Evolutionary conservation across 495 filamentous ascomycete species (phyloP).

Genomic region (Parathielavia hyrcaniae): DNA sequence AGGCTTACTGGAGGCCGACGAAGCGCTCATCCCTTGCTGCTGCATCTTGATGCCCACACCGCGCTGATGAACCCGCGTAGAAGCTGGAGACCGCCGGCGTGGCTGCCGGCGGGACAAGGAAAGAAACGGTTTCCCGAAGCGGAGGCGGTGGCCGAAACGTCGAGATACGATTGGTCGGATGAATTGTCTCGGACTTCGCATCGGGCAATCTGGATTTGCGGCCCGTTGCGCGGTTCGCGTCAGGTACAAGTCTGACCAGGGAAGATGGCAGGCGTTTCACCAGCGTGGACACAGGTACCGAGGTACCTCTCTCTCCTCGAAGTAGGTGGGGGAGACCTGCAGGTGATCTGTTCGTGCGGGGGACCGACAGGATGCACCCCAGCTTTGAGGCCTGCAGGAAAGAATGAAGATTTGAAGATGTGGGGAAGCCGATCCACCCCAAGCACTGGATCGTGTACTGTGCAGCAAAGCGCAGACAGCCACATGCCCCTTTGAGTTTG

Average conservation of each 20-base stretch:
- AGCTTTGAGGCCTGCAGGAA: constrained; percentile 8
- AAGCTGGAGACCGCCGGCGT: constrained; percentile 8
- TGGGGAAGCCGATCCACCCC: constrained; percentile 4
- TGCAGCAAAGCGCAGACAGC: constrained; percentile 1
- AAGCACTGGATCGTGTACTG: constrained; percentile 18
- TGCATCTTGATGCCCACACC: constrained; percentile 13
- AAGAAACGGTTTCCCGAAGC: constrained; percentile 25
- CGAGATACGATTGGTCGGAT: constrained; percentile 22
- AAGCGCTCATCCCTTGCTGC: constrained; percentile 9
- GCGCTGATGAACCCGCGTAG: constrained; percentile 9
- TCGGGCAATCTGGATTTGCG: constrained; percentile 34
- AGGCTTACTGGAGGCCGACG: background rate
- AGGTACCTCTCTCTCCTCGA: constrained; percentile 8
- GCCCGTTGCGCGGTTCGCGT: constrained; percentile 26
- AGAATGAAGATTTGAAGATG: constrained; percentile 7
- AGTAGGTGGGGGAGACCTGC: background rate
- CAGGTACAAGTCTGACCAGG: constrained; percentile 16
- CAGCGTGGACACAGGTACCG: constrained; percentile 13
- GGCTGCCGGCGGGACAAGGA: constrained; percentile 3
- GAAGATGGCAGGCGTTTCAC: background rate
- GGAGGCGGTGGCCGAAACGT: constrained; percentile 14
- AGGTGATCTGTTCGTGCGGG: constrained; percentile 12
- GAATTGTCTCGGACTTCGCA: constrained; percentile 23
- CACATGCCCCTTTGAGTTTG: constrained; percentile 22
- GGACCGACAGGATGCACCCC: constrained; percentile 11